phyloP scores from a whole-genome alignment of 331 rosid genomes.

The Pyrus hybrid region DNA sequence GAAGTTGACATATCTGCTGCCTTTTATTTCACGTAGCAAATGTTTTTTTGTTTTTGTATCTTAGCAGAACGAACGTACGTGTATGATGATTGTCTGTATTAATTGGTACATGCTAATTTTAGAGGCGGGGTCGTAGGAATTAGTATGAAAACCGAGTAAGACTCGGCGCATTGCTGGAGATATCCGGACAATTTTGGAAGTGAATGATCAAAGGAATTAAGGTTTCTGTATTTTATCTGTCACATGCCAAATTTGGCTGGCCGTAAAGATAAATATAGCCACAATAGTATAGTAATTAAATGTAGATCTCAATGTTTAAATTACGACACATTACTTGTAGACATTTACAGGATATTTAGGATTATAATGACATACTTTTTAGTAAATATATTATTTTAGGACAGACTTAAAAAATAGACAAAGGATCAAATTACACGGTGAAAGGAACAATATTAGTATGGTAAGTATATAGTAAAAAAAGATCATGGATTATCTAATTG shows the following conservation, averaged over 20 bases:
- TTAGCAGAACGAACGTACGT: not conserved
- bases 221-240: not conserved
- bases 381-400: not conserved
- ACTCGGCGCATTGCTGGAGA: not conserved
- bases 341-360: not conserved
- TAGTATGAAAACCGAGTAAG: not conserved
- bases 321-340: not conserved
- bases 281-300: not conserved
- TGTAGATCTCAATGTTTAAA: not conserved
- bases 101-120: not conserved
- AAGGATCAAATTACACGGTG: too few species aligned
- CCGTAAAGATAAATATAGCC: not conserved
- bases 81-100: not conserved
- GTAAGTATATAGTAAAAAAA: too few species aligned
- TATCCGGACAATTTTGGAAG: not conserved
- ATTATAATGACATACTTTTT: not conserved
- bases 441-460: too few species aligned
- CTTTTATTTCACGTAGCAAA: not conserved
- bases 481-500: too few species aligned
- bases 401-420: too few species aligned
- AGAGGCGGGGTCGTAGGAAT: not conserved
- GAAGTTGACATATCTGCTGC: not conserved
- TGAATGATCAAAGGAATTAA: not conserved
- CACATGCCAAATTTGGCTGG: not conserved
- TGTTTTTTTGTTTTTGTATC: not conserved